Evolutionary conservation across 1,284 basidiomycete genomes (phyloP), one percentile per base, ranked within the genome.

Genomic region (Melampsora larici-populina): DNA sequence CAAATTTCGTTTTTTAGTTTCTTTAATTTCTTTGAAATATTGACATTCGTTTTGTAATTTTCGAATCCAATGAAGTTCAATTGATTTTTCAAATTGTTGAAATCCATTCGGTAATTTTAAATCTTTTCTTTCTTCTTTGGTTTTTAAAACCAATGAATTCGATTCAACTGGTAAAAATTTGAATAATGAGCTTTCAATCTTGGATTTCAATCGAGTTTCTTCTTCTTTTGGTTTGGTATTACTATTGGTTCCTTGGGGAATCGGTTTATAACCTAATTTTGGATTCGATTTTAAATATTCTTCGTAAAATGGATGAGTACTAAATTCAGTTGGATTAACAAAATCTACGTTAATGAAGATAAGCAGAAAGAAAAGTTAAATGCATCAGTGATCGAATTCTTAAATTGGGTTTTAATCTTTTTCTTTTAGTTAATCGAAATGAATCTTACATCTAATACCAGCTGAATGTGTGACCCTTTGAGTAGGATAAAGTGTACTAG

Each of bases 241-340:
- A 36, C 26, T 62, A 13, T 24, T 49, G 1, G 65, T 62, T 2
- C 36, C 55, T 51, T 31, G 31, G 79, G 80, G 18, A 64, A 72
- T 18, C 11, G 75, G 58, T 24, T 79, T 69, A 79, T 81, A 80
- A 2, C 78, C 78, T 15, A 80, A 60, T 17, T 65, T 46, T 0
- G 81, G 79, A 68, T 82, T 83, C 4, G 60, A 33, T 9, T 67
- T 40, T 6, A 82, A 29, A 66, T 81, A 66, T 24, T 79, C 78
- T 15, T 62, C 48, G 72, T 79, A 87, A 33, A 88, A 84, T 1
- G 92, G 90, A 83, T 96, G 93, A 15, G 86, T 86, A 68, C 89
- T 85, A 84, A 94, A 94, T 82, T 96, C 91, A 11, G 86, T 85
- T 6, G 87, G 86, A 83, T 96, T 92, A 82, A 99, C 93, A 81